Conservation (phyloP, 176 grass and related monocot genomes). For the Ampelocalamus luodianensis region DNA sequence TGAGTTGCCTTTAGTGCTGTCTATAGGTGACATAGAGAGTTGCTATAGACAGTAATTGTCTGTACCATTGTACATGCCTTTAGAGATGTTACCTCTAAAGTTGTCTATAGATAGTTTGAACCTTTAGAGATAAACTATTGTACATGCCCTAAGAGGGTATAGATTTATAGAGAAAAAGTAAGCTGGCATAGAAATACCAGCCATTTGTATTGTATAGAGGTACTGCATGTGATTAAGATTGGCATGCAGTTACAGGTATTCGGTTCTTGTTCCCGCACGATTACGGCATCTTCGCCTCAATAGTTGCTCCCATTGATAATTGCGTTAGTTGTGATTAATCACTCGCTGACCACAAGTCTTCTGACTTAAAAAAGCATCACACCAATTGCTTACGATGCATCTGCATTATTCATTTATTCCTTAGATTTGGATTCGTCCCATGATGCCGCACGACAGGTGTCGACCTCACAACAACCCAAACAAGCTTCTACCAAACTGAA, state of each 20-base stretch:
- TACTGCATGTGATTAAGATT: slow-evolving; percentile 48
- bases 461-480: slow-evolving; percentile 10
- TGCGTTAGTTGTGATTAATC: slow-evolving; percentile 30
- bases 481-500: not conserved
- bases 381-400: slow-evolving; percentile 21
- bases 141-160: too few species aligned
- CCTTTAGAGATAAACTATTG: too few species aligned
- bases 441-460: slow-evolving; percentile 20
- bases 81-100: too few species aligned
- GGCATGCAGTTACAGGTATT: slow-evolving; percentile 46
- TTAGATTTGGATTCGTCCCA: not conserved
- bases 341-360: slow-evolving; percentile 39
- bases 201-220: not conserved
- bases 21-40: too few species aligned
- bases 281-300: slow-evolving; percentile 46
- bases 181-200: slow-evolving; percentile 10
- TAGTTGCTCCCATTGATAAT: slow-evolving; percentile 30
- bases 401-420: not conserved
- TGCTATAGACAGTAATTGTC: too few species aligned
- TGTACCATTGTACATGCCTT: too few species aligned
- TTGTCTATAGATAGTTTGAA: too few species aligned
- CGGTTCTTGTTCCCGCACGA: slow-evolving; percentile 28
- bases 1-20: too few species aligned
- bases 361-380: not conserved
- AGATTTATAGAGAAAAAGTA: too few species aligned